Percentiles rank a stretch among this genome's conserved stretches.
Evolutionary conservation across 139 green algal species (phyloP).

Genomic region (Asterochloris erici): DNA sequence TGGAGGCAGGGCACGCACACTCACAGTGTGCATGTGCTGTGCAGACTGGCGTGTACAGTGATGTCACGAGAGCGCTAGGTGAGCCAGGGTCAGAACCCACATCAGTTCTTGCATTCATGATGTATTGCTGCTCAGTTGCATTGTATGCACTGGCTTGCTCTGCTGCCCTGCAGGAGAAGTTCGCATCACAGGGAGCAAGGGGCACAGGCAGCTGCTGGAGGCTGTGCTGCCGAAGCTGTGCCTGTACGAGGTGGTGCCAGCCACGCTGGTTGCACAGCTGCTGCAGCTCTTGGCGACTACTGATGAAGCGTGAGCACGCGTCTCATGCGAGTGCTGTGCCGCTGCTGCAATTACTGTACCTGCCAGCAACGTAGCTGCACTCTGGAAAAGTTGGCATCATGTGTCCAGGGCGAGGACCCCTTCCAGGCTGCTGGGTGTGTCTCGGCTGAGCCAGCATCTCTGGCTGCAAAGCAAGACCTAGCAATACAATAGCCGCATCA

Average conservation of each 20-base stretch:
- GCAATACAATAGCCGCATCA: neutral
- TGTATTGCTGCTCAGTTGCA: neutral
- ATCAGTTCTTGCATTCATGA: neutral
- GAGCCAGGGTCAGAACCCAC: neutral
- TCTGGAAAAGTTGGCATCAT: neutral
- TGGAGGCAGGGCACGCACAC: neutral
- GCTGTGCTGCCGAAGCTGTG: conserved; percentile 28
- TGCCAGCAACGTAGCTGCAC: neutral
- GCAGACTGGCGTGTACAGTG: neutral
- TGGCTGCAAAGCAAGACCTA: neutral
- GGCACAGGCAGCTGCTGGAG: conserved; percentile 14
- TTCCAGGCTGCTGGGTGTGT: too few relatives aligned
- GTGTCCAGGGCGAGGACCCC: too few relatives aligned
- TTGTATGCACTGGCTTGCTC: too few relatives aligned
- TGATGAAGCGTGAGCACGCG: conserved; percentile 26
- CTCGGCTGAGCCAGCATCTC: neutral
- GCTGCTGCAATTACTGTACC: neutral
- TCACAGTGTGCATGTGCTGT: conserved; percentile 5
- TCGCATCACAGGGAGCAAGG: conserved; percentile 14
- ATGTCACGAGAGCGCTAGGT: neutral
- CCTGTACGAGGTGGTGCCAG: conserved; percentile 33
- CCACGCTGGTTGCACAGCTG: conserved; percentile 33
- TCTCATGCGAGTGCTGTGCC: neutral
- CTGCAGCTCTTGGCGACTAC: conserved; percentile 17
- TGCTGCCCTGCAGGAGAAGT: conserved; percentile 8